Base-by-base conservation (phyloP, 306 rosid genomes). In the Rubus idaeus region DNA sequence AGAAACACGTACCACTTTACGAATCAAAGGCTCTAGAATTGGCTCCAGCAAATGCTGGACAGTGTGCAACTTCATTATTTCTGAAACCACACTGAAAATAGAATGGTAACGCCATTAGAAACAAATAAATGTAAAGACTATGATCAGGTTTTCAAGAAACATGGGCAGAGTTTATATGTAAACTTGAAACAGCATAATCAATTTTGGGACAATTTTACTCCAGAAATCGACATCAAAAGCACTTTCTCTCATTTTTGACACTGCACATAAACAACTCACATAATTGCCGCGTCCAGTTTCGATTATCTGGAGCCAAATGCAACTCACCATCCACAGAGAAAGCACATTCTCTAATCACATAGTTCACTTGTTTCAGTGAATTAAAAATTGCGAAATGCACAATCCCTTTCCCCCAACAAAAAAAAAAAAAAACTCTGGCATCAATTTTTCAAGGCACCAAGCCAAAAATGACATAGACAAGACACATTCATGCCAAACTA, bases 21-120 rank as follows among this genome's bases (percentile, higher is more conserved):
- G 98, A 81, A 93, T 86, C 89, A 93, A 84, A 42, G 93, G 96
- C 85, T 89, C 93, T 9, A 89, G 79, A 81, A 89, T 78, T 8
- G 97, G 97, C 87, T 93, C 97, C 85, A 93, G 84, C 65, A 82
- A 73, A 76, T 87, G 78, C 78, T 87, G 84, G 37, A 91, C 83
- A 20, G 90, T 80, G 67, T 90, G 90, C 75, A 88, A 76, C 80
- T 73, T 85, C 93, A 82, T 81, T 77, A 85, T 85, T 68, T 93
- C 98, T 4, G 81, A 88, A 79, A 91, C 97, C 81, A 86, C 98
- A 72, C 97, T 93, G 80, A 71, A 85, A 80, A 77, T 46, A 61
- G 44, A 68, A 52, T 26, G n/a, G 30, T 42, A 74, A 74, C 16
- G 41, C 23, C 79, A 81, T 49, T 61, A 70, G 73, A 79, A 14